These are phyloP conservation scores for Asterella californica DNA, from an alignment of 225 moss, liverwort and hornwort genomes.

Conservation along the genomic window DNA sequence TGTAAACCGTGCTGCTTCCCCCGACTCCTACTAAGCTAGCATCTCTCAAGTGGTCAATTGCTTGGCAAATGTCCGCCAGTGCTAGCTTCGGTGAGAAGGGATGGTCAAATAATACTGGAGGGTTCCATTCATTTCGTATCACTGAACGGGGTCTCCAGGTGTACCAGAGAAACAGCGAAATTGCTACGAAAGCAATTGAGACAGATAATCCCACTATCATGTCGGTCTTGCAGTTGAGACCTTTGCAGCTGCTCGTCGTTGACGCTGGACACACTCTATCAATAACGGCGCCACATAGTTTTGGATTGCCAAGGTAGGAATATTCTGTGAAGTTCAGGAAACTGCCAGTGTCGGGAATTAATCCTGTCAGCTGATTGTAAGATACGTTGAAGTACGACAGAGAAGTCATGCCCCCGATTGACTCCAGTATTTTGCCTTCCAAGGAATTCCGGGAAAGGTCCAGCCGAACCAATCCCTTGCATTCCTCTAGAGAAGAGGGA, in stretches of 20 bases:
- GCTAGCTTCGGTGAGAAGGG: too few relatives aligned
- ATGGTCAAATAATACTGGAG: neutral
- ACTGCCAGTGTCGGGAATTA: slow-evolving; percentile 26
- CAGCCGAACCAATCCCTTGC: slow-evolving; percentile 22
- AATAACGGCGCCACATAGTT: slow-evolving; percentile 24
- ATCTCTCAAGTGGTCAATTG: neutral
- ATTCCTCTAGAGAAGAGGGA: slow-evolving; percentile 15
- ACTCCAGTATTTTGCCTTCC: slow-evolving; percentile 21
- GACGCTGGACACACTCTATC: neutral
- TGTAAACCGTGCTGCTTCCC: neutral
- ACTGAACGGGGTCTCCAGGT: neutral
- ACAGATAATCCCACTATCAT: neutral
- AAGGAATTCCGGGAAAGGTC: slow-evolving; percentile 32
- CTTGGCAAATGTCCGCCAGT: neutral
- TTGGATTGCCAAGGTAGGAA: slow-evolving; percentile 24
- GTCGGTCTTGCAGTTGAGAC: neutral
- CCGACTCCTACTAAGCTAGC: neutral
- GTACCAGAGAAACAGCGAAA: neutral
- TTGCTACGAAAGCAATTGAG: too few relatives aligned
- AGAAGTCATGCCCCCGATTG: neutral
- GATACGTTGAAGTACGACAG: slow-evolving; percentile 37
- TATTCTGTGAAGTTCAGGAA: slow-evolving; percentile 16
- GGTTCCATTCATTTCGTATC: neutral
- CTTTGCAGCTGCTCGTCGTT: neutral
- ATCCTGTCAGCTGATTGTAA: slow-evolving; percentile 27